These are phyloP conservation scores for Didymella arachidicola DNA, from an alignment of 2,329 filamentous ascomycete genomes.

Conservation along the genomic window DNA sequence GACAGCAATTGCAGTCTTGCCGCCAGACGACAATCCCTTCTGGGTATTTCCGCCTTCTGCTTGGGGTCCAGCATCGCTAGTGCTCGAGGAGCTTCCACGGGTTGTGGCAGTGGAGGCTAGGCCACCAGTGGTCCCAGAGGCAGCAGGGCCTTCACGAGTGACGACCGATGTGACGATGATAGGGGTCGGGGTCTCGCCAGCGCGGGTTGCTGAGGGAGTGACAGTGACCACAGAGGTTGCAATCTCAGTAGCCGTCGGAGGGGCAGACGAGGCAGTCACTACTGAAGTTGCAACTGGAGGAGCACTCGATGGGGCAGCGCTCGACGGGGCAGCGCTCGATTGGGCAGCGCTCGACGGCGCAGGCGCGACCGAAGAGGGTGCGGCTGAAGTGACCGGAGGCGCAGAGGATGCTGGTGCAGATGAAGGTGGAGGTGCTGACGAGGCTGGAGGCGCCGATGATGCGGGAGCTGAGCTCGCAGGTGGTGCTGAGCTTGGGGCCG, in stretches of 20 bases:
- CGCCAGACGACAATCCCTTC: conserved; percentile 64
- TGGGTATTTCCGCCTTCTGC: conserved; percentile 22
- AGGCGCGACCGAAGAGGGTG: conserved; percentile 17
- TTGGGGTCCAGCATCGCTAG: conserved; percentile 23
- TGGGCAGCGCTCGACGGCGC: conserved; percentile 23
- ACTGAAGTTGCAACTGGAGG: conserved; percentile 16
- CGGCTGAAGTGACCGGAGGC: conserved; percentile 21
- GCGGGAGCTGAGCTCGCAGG: conserved; percentile 26
- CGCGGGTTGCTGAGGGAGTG: conserved; percentile 29
- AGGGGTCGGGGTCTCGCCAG: conserved; percentile 31
- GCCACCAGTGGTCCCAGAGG: conserved; percentile 16
- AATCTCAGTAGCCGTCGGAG: conserved; percentile 31
- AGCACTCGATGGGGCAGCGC: conserved; percentile 6
- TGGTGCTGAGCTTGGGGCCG: conserved; percentile 19
- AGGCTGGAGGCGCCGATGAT: conserved; percentile 30
- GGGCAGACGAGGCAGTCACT: conserved; percentile 36
- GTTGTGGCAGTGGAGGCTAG: conserved; percentile 22
- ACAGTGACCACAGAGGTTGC: conserved; percentile 33
- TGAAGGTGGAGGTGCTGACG: conserved; percentile 16
- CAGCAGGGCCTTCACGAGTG: conserved; percentile 17
- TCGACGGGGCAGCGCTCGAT: conserved; percentile 20
- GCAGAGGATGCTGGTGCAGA: not conserved
- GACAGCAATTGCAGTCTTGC: conserved; percentile 89
- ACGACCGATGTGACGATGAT: conserved; percentile 30
- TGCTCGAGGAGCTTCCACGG: conserved; percentile 20